phyloP scores from a whole-genome alignment of 108 stramenopile species.

The Phaeodactylum tricornutum region DNA sequence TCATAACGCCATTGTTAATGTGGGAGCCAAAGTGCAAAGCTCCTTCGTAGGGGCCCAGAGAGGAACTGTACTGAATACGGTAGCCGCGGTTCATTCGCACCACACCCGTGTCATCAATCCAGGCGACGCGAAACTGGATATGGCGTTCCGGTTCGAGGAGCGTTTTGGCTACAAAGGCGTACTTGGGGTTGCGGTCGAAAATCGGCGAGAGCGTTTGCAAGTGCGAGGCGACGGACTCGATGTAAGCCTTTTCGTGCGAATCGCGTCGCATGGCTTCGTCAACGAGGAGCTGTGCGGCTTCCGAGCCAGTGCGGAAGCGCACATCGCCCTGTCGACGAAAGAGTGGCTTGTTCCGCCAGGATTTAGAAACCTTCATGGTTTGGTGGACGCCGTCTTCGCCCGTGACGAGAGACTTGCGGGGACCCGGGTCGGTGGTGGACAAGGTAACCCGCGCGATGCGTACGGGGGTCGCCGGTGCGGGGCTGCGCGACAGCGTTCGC shows the following conservation, averaged over 20 bases:
- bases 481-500: too few species aligned
- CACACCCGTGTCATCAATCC: slow-evolving; percentile 83
- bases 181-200: slow-evolving; percentile 91
- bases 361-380: slow-evolving; percentile 69
- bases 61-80: slow-evolving; percentile 81
- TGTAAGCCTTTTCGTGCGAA: slow-evolving; percentile 72
- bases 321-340: slow-evolving; percentile 90
- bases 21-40: slow-evolving; percentile 84
- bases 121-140: slow-evolving; percentile 82
- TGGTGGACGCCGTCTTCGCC: slow-evolving; percentile 69
- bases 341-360: slow-evolving; percentile 86
- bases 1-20: slow-evolving; percentile 60
- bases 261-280: slow-evolving; percentile 86
- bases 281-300: slow-evolving; percentile 84
- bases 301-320: slow-evolving; percentile 86
- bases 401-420: slow-evolving; percentile 20
- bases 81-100: slow-evolving; percentile 77
- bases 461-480: too few species aligned
- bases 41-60: slow-evolving; percentile 93
- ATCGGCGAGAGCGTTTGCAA: slow-evolving; percentile 81
- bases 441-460: too few species aligned
- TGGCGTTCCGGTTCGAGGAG: slow-evolving; percentile 87
- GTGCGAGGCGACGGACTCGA: slow-evolving; percentile 61
- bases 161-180: slow-evolving; percentile 93
- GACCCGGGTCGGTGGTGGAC: too few species aligned